These are phyloP conservation scores for Stenocarpella maydis DNA, from an alignment of 2,329 filamentous ascomycete species.

Conservation along the genomic window DNA sequence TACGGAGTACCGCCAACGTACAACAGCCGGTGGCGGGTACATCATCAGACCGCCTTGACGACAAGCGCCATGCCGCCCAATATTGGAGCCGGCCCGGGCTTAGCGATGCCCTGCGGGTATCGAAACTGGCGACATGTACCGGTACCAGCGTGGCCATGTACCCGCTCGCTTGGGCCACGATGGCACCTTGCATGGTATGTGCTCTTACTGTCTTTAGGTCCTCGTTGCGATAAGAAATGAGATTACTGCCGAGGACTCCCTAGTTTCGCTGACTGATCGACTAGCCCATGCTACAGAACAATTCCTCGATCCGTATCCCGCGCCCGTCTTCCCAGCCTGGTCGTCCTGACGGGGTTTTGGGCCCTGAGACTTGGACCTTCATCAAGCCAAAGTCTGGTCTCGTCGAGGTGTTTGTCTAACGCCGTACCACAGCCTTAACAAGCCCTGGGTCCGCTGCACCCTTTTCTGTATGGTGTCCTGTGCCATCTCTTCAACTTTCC, in stretches of 20 bases:
- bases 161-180: slow-evolving; percentile 22
- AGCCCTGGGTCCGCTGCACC: slow-evolving; percentile 3
- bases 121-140: slow-evolving; percentile 31
- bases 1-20: slow-evolving; percentile 1
- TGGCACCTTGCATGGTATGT: slow-evolving; percentile 16
- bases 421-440: slow-evolving; percentile 22
- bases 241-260: slow-evolving; percentile 20
- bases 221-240: not conserved
- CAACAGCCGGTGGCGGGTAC: slow-evolving; percentile 30
- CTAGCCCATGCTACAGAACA: slow-evolving; percentile 25
- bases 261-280: slow-evolving; percentile 17
- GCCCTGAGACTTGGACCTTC: slow-evolving; percentile 6
- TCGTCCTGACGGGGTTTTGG: not conserved
- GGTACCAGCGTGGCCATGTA: slow-evolving; percentile 18
- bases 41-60: slow-evolving; percentile 36
- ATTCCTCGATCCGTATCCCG: slow-evolving; percentile 1
- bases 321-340: not conserved
- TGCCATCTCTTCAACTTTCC: slow-evolving; percentile 10
- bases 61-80: slow-evolving; percentile 44
- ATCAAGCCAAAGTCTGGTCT: slow-evolving; percentile 13
- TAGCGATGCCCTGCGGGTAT: slow-evolving; percentile 40
- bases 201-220: slow-evolving; percentile 16
- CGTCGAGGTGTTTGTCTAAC: not conserved
- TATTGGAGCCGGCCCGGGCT: slow-evolving; percentile 40
- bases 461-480: slow-evolving; percentile 8